Evolutionary conservation across 352 stramenopile genomes (phyloP).

Genomic region (Phytopythium kandeliae): DNA sequence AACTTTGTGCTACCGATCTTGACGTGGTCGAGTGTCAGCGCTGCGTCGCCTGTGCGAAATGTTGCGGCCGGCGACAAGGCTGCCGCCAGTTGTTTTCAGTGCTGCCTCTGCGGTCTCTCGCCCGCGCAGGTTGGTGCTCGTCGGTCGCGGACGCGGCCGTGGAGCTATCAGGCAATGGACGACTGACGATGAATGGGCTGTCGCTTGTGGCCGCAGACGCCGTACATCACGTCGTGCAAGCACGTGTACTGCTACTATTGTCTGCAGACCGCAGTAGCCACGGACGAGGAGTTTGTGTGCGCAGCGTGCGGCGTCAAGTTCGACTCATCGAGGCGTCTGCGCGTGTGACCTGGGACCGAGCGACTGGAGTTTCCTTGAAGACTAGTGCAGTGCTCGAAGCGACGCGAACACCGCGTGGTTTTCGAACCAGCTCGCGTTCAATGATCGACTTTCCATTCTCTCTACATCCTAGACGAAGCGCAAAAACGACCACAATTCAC

Average conservation of each 20-base stretch:
- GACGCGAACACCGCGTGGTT: no score
- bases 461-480: no score
- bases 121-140: constrained; percentile 31
- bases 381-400: no score
- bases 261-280: constrained; percentile 64
- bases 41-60: constrained; percentile 10
- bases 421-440: no score
- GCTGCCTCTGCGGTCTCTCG: constrained; percentile 53
- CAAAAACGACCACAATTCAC: no score
- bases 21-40: constrained; percentile 48
- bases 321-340: constrained; percentile 54
- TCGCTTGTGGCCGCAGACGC: constrained; percentile 36
- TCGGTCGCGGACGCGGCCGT: neutral
- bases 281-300: constrained; percentile 70
- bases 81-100: constrained; percentile 26
- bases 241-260: constrained; percentile 87
- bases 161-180: no score
- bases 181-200: neutral
- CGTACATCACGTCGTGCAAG: constrained; percentile 86
- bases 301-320: constrained; percentile 57
- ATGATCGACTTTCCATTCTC: no score
- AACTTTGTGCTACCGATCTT: constrained; percentile 71
- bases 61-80: neutral
- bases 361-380: no score
- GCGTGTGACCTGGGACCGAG: no score